Base-by-base conservation (phyloP, 2,329 filamentous ascomycete species). In the Cladosporium velox region DNA sequence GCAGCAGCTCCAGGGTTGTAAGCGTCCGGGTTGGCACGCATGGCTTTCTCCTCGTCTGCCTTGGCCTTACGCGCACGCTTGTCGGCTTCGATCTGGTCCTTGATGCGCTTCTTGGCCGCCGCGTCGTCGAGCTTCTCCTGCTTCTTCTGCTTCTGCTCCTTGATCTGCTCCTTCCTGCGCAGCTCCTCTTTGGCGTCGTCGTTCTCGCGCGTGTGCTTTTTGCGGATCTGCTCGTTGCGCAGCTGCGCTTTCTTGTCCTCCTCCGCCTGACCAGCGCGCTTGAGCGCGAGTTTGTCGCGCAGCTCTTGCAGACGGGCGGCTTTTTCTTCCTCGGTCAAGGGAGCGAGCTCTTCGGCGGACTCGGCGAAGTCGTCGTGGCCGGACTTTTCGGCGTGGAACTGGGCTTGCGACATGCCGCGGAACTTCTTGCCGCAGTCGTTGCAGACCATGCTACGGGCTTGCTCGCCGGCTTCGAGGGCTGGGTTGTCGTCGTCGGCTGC, bases 371-470 rank as follows among this genome's bases (percentile, higher is more conserved):
- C 91, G 57, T 89, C 87, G 78, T 99, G 95, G 59, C 92, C 91
- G 10, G 92, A 94, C 81, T 96, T 97, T 74, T 88, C 88, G 35
- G 93, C 95, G 77, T 99, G 95, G 77, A 92, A 97, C 73, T 94
- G 90, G 11, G 93, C 95, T 71, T 94, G 87, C 30, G 88, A 88
- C 70, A 90, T 87, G 74, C 88, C 92, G 71, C 91, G 86, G 80
- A 99, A 96, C 76, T 88, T 90, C 85, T 97, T 97, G 75, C 91
- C 90, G 76, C 95, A 99, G 65, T 97, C 94, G 70, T 97, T 95
- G 85, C 95, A 99, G 60, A 96, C 86, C 65, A 98, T 87, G 59
- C 92, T 96, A 74, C 88, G 87, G 65, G 93, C 91, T 65, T 87
- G 83, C 73, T 90, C 87, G 67, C 90, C 91, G 1, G 87, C 86